A percentile compares a stretch with the other conserved stretches of the same genome.
Conservation (phyloP, 192 early-diverging fungal genomes). For the Rhizophagus prolifer region DNA sequence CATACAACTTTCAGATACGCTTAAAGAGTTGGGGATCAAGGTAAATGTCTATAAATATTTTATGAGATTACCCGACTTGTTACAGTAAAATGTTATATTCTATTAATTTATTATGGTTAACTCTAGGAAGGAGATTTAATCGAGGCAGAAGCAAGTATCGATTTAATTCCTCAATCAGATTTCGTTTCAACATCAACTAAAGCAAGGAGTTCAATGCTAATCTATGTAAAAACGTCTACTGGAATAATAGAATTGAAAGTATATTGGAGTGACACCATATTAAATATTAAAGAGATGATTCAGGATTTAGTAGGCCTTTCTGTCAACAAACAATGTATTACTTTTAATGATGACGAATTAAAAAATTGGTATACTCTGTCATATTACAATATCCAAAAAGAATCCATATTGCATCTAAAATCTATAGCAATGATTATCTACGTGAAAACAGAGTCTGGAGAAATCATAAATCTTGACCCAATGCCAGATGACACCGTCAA, state of each 20-base stretch:
- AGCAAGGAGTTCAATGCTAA: slow-evolving; percentile 8
- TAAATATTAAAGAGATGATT: slow-evolving; percentile 9
- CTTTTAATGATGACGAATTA: background rate
- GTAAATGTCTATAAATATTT: too few species aligned
- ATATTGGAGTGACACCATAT: slow-evolving; percentile 19
- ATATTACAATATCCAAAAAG: slow-evolving; percentile 12
- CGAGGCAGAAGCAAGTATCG: background rate
- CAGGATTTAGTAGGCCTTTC: slow-evolving; percentile 17
- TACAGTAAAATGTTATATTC: too few species aligned
- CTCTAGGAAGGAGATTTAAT: slow-evolving; percentile 12
- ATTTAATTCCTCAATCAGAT: background rate
- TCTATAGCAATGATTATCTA: slow-evolving; percentile 30
- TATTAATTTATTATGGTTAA: too few species aligned
- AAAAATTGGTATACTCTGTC: background rate
- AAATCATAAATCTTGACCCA: slow-evolving; percentile 86
- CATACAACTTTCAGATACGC: too few species aligned
- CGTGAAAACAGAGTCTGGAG: slow-evolving; percentile 65
- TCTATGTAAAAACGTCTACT: background rate
- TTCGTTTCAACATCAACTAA: background rate
- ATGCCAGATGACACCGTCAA: slow-evolving; percentile 64
- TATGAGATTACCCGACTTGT: too few species aligned
- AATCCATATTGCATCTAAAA: background rate
- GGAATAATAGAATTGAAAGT: slow-evolving; percentile 4
- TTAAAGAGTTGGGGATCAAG: too few species aligned
- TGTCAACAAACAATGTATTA: background rate